A percentile compares a stretch with the other conserved stretches of the same genome.
These are phyloP conservation scores for Orbilia quercus DNA, from an alignment of 2,329 filamentous ascomycete genomes.

Conservation along the genomic window DNA sequence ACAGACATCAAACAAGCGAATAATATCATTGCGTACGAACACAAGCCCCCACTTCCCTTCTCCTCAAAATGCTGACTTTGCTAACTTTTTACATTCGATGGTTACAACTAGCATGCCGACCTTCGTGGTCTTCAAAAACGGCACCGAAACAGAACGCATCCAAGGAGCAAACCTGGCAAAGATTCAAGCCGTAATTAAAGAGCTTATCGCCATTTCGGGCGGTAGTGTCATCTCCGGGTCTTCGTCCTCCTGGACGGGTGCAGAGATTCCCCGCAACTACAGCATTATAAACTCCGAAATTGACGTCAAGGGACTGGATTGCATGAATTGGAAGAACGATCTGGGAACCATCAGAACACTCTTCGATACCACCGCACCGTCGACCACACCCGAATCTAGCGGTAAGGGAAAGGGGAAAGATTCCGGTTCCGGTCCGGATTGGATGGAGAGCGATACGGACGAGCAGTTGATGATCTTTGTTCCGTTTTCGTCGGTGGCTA, in stretches of 20 bases:
- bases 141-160: constrained; percentile 74
- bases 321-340: constrained; percentile 82
- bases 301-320: constrained; percentile 81
- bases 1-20: constrained; percentile 79
- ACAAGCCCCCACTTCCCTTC: constrained; percentile 38
- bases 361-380: constrained; percentile 77
- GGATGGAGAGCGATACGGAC: constrained; percentile 95
- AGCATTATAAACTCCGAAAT: constrained; percentile 83
- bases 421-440: constrained; percentile 63
- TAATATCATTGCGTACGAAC: constrained; percentile 73
- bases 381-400: constrained; percentile 66
- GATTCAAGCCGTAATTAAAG: constrained; percentile 77
- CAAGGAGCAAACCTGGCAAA: constrained; percentile 78
- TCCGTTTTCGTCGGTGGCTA: constrained; percentile 86
- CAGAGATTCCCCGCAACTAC: constrained; percentile 81
- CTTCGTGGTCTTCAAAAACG: constrained; percentile 87
- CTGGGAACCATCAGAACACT: constrained; percentile 78
- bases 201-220: constrained; percentile 74
- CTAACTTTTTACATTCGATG: constrained; percentile 5
- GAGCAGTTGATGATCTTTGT: constrained; percentile 94
- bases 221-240: constrained; percentile 65
- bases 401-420: constrained; percentile 67
- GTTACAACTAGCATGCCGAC: constrained; percentile 77
- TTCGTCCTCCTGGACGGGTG: constrained; percentile 75
- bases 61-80: constrained; percentile 2